Evolutionary conservation across 768 basidiomycete genomes (phyloP).

Genomic region (Brasilioporus rufonigricans): DNA sequence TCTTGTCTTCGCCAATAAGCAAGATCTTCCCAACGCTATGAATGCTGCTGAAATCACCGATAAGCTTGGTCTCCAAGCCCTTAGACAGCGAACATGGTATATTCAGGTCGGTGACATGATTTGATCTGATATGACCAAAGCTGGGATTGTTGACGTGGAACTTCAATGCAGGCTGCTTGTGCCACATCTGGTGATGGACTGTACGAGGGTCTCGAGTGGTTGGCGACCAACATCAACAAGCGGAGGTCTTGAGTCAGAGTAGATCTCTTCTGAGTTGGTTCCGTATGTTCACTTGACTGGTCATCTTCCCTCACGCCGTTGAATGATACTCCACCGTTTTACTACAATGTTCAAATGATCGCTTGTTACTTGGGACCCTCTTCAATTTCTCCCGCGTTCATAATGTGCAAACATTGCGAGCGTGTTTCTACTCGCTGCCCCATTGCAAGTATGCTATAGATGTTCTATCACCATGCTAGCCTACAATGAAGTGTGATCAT

Average conservation of each 20-base stretch:
- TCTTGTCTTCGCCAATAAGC: slow-evolving; percentile 99
- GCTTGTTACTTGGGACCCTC: slow-evolving; percentile 29
- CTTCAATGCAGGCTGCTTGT: slow-evolving; percentile 75
- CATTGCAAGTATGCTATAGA: slow-evolving; percentile 21
- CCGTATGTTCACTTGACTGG: slow-evolving; percentile 47
- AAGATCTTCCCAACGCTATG: slow-evolving; percentile 99
- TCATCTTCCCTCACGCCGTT: slow-evolving; percentile 60
- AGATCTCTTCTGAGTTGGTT: slow-evolving; percentile 37
- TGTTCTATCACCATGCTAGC: slow-evolving; percentile 8
- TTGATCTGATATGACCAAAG: neutral
- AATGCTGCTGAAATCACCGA: slow-evolving; percentile 99
- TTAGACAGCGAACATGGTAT: slow-evolving; percentile 97
- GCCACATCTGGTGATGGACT: slow-evolving; percentile 98
- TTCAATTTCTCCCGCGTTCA: slow-evolving; percentile 20
- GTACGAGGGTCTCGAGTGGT: slow-evolving; percentile 98
- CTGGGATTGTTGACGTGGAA: slow-evolving; percentile 16
- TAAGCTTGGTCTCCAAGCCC: slow-evolving; percentile 96
- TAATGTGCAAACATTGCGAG: neutral
- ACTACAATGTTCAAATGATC: slow-evolving; percentile 32
- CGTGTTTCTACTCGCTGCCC: slow-evolving; percentile 4
- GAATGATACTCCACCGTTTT: slow-evolving; percentile 49
- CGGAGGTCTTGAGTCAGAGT: slow-evolving; percentile 60
- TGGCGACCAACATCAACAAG: slow-evolving; percentile 83
- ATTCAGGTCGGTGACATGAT: slow-evolving; percentile 66
- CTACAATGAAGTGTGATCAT: slow-evolving; percentile 8